Percentiles rank a stretch among this genome's conserved stretches.
These are phyloP conservation scores for Trapa incisa DNA, from an alignment of 345 rosid species.

Conservation along the genomic window DNA sequence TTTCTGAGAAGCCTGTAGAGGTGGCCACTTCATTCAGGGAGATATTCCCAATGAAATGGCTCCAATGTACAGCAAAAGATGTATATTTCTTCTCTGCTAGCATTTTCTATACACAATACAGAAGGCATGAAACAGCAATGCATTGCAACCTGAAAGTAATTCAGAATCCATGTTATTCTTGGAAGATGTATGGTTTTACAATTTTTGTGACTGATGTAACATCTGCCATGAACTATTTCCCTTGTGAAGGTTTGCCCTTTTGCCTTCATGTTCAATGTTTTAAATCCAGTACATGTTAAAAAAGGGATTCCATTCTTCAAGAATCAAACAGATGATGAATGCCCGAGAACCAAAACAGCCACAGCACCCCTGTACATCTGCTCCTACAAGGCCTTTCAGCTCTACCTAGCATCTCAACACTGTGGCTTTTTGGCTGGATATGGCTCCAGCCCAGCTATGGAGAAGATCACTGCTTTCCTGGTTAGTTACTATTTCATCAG, in stretches of 20 bases:
- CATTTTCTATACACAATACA: background rate
- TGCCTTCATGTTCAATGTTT: background rate
- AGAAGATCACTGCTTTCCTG: constrained; percentile 55
- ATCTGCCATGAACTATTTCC: background rate
- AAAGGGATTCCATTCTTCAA: background rate
- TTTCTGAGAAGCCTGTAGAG: background rate
- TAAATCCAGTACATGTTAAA: background rate
- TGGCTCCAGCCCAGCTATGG: constrained; percentile 52
- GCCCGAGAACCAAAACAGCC: background rate
- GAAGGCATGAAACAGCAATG: background rate
- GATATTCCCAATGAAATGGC: too few species aligned
- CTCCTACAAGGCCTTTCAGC: too few species aligned
- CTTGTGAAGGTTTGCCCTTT: background rate
- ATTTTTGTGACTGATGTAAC: background rate
- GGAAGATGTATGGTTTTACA: too few species aligned
- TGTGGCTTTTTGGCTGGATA: constrained; percentile 38
- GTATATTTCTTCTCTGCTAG: background rate
- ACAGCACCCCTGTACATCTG: too few species aligned
- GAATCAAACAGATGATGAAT: background rate
- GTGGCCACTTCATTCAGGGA: background rate
- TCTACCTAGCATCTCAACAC: constrained; percentile 26
- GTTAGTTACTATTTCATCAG: too few species aligned
- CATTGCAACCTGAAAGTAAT: background rate
- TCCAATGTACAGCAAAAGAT: background rate
- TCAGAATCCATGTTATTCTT: background rate